phyloP scores from a whole-genome alignment of 768 basidiomycete species.

The Termitomyces sp. region DNA sequence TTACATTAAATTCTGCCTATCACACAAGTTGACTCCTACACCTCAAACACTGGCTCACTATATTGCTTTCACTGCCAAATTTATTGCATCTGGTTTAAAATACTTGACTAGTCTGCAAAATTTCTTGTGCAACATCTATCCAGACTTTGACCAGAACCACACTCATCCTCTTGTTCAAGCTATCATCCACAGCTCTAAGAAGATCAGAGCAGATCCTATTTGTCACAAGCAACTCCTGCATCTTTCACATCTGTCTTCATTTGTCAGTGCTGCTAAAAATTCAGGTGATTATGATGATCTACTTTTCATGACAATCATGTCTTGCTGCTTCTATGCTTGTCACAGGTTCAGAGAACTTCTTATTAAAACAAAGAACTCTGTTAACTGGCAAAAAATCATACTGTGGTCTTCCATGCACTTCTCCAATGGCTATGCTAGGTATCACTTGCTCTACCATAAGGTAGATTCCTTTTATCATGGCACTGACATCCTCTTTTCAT shows the following conservation, averaged over 20 bases:
- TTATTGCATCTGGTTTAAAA: too few species aligned
- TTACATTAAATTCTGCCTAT: too few species aligned
- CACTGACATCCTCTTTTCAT: conserved; percentile 18
- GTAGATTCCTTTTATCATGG: conserved; percentile 24
- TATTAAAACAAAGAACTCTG: conserved; percentile 14
- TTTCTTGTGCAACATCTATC: conserved; percentile 17
- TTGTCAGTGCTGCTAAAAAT: conserved; percentile 3
- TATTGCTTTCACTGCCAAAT: too few species aligned
- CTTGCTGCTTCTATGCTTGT: conserved; percentile 22
- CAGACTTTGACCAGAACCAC: conserved; percentile 18
- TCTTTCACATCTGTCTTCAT: conserved; percentile 7
- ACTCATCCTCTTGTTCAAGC: conserved; percentile 14
- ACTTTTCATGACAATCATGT: conserved; percentile 18
- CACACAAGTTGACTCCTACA: too few species aligned
- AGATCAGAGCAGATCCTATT: conserved; percentile 1
- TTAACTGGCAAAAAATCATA: conserved; percentile 25
- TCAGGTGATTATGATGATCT: conserved; percentile 1
- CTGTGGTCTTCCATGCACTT: conserved; percentile 13
- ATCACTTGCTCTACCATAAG: conserved; percentile 28
- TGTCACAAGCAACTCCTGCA: not conserved
- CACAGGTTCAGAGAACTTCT: conserved; percentile 11
- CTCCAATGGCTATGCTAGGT: conserved; percentile 1
- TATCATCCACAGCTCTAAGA: conserved; percentile 15
- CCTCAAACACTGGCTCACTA: too few species aligned
- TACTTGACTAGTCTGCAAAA: not conserved